Base-by-base conservation (phyloP, 2,329 filamentous ascomycete species). In the Balansia obtecta region DNA sequence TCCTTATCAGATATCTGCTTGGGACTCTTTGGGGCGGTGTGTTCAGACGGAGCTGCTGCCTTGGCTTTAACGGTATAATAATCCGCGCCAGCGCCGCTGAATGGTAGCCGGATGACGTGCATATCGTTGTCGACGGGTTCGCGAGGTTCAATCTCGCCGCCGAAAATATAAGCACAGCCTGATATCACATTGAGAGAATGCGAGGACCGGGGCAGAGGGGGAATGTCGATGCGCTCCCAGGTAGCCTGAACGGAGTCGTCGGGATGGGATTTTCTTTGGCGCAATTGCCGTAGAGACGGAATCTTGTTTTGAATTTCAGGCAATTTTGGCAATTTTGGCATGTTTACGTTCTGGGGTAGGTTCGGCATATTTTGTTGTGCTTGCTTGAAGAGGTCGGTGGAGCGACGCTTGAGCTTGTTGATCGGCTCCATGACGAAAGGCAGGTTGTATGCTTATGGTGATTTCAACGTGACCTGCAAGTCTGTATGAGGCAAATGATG, bases 51-150 rank as follows among this genome's bases (percentile, higher is more conserved):
- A 20, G 64, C 61, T n/a, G 69, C 66, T 7, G 71, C 60, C 38
- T 67, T 69, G 32, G 79, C 71, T 57, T 74, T 73, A 59, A 83
- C 71, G 51, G 67, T 65, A 60, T 75, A 76, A 65, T 81, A 83
- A 60, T 85, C 80, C 55, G 79, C 75, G 1, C 71, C 68, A 22
- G 77, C 75, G 53, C 70, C 72, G 63, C 73, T 77, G 56, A 74
- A 76, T 5, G 79, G 77, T 20, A 88, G 67, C 0, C 73, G 72
- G 45, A 91, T 60, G 49, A 80, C 68, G 61, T 89, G 83, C 63
- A 93, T 75, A 57, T 81, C 73, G 61, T 88, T 87, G 67, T 89
- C 85, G 50, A 83, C 75, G 7, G 84, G 83, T 60, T 86, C 70
- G 45, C 81, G 74, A 3, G 84, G 75, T 44, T 72, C 68, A 51